phyloP scores from a whole-genome alignment of 495 filamentous ascomycete species.

The Penicillium tannophilum region DNA sequence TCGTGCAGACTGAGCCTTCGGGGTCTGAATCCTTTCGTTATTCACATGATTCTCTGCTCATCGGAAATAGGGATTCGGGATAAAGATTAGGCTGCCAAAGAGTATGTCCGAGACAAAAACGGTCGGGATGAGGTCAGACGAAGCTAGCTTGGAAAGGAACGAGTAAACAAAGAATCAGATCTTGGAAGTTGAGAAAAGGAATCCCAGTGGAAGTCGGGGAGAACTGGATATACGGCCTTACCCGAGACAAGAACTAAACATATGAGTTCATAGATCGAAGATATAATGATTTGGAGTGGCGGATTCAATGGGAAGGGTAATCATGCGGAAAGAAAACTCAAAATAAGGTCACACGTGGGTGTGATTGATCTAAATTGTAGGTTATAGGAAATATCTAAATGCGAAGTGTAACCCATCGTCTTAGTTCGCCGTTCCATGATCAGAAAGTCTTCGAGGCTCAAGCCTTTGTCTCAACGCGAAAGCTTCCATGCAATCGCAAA shows the following conservation, averaged over 20 bases:
- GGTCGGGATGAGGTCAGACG: background rate
- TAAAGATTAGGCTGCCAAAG: background rate
- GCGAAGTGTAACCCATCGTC: background rate
- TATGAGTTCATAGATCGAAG: no score
- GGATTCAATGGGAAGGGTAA: no score
- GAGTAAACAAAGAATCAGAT: background rate
- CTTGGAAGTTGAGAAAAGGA: background rate
- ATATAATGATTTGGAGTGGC: no score
- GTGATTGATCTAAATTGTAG: no score
- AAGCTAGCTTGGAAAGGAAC: background rate
- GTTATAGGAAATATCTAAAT: background rate
- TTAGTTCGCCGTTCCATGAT: background rate
- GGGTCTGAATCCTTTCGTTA: background rate
- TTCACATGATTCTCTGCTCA: background rate
- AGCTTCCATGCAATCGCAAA: conserved; percentile 1
- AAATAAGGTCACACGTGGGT: no score
- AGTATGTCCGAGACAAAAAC: background rate
- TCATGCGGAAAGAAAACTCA: no score
- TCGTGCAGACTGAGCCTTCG: background rate
- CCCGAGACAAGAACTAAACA: background rate
- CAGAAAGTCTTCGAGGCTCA: background rate
- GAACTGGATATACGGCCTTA: background rate
- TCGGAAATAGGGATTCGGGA: background rate
- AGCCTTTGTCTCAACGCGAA: background rate
- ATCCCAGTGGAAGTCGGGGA: background rate